Evolutionary conservation across 1,139 yeast genomes (phyloP).

Genomic region (Yamadazyma kanchanaburiensis): DNA sequence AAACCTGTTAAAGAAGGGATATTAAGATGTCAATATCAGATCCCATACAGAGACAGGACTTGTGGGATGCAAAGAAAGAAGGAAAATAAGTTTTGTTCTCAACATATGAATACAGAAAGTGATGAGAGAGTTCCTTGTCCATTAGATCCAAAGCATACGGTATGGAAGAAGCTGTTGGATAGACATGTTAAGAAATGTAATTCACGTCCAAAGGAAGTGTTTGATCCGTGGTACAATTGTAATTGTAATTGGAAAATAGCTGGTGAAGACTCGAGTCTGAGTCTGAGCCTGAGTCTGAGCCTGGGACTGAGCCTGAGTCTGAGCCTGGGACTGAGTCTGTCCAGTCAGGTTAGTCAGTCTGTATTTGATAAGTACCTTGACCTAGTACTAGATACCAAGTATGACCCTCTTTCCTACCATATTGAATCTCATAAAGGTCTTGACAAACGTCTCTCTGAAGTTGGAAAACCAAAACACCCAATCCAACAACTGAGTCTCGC

Average conservation of each 20-base stretch:
- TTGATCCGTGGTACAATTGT: slow-evolving; percentile 41
- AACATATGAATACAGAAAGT: slow-evolving; percentile 41
- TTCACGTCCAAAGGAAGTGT: slow-evolving; percentile 28
- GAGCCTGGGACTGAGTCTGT: slow-evolving; percentile 12
- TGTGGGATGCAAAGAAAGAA: slow-evolving; percentile 63
- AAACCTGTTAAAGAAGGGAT: slow-evolving; percentile 1
- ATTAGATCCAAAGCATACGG: slow-evolving; percentile 68
- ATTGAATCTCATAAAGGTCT: slow-evolving; percentile 29
- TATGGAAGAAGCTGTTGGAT: slow-evolving; percentile 57
- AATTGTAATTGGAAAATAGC: slow-evolving; percentile 31
- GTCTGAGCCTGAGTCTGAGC: too few relatives aligned
- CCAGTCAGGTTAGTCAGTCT: neutral
- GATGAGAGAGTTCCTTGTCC: slow-evolving; percentile 68
- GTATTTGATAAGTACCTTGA: slow-evolving; percentile 17
- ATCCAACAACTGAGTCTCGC: slow-evolving; percentile 79
- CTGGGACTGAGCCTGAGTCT: too few relatives aligned
- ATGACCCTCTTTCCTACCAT: slow-evolving; percentile 8
- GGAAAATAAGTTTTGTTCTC: slow-evolving; percentile 56
- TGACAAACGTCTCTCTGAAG: slow-evolving; percentile 36
- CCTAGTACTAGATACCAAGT: slow-evolving; percentile 3
- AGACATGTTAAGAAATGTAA: slow-evolving; percentile 65
- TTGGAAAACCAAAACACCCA: slow-evolving; percentile 64
- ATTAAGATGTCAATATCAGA: slow-evolving; percentile 43
- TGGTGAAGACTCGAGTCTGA: too few relatives aligned
- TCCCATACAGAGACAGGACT: slow-evolving; percentile 46